Evolutionary conservation across 2,329 filamentous ascomycete species (phyloP).

Genomic region (Phyllosticta citribraziliensis): DNA sequence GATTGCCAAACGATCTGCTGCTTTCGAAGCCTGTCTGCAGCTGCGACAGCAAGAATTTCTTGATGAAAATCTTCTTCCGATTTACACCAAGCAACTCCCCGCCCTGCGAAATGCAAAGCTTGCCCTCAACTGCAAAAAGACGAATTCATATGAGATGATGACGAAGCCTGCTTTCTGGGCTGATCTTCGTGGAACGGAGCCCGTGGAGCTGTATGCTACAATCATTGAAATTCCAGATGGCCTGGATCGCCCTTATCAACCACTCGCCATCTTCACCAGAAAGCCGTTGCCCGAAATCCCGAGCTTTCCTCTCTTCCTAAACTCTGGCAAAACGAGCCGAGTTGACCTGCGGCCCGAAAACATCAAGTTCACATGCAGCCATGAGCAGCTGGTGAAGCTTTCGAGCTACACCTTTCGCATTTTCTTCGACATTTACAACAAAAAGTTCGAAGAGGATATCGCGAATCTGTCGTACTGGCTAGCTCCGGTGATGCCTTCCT

Average conservation of each 20-base stretch:
- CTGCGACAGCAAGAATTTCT: conserved; percentile 59
- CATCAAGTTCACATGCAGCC: conserved; percentile 34
- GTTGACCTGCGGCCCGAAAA: conserved; percentile 43
- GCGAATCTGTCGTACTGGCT: conserved; percentile 74
- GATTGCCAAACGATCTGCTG: conserved; percentile 77
- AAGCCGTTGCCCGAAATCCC: conserved; percentile 54
- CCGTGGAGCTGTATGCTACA: conserved; percentile 50
- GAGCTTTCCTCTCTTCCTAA: conserved; percentile 62
- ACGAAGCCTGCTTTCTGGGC: conserved; percentile 71
- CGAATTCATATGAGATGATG: conserved; percentile 63
- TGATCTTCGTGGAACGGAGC: conserved; percentile 32
- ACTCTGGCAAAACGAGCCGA: conserved; percentile 49
- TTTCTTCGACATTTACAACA: conserved; percentile 83
- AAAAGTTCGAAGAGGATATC: conserved; percentile 57
- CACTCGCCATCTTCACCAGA: conserved; percentile 63
- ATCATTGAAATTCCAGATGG: conserved; percentile 52
- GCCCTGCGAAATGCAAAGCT: conserved; percentile 79
- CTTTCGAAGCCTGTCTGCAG: conserved; percentile 69
- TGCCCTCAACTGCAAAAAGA: conserved; percentile 65
- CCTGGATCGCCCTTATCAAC: conserved; percentile 50
- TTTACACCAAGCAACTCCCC: conserved; percentile 61
- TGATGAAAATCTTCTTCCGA: conserved; percentile 64
- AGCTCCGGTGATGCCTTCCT: conserved; percentile 43
- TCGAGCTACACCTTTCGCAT: conserved; percentile 63
- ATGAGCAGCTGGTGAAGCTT: conserved; percentile 44